phyloP scores from a whole-genome alignment of 192 early-diverging fungal genomes.

The Chytriomyces sp. region DNA sequence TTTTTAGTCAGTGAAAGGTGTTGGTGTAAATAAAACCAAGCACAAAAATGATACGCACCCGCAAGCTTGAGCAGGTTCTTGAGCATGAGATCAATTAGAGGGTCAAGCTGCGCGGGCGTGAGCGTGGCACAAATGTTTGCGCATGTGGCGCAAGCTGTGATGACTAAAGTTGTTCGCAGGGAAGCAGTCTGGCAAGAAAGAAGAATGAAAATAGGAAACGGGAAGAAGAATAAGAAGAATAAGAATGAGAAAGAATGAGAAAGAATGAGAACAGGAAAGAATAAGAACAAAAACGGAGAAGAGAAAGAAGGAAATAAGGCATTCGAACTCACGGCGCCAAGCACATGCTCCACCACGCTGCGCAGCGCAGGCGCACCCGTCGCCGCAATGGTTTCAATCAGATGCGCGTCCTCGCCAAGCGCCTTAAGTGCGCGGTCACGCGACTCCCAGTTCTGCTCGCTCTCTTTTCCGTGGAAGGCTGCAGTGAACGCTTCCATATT shows the following conservation, averaged over 20 bases:
- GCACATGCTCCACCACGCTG: neutral
- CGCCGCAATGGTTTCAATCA: neutral
- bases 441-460: constrained; percentile 48
- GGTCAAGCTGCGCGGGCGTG: constrained; percentile 23
- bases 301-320: constrained; percentile 18
- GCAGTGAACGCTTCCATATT: constrained; percentile 3
- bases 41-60: neutral
- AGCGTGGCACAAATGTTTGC: constrained; percentile 17
- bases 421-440: constrained; percentile 39
- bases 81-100: constrained; percentile 30
- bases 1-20: too few relatives aligned
- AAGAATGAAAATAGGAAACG: neutral
- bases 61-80: constrained; percentile 39
- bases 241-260: neutral
- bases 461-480: constrained; percentile 40
- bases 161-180: constrained; percentile 42
- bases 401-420: constrained; percentile 23
- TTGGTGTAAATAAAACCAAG: too few relatives aligned
- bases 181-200: constrained; percentile 36
- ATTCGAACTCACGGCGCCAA: constrained; percentile 6
- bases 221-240: neutral
- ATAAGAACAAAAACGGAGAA: neutral
- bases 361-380: constrained; percentile 30
- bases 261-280: constrained; percentile 24
- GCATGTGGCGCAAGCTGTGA: constrained; percentile 36